phyloP scores from a whole-genome alignment of 352 stramenopile species.

The Pythium insidiosum region DNA sequence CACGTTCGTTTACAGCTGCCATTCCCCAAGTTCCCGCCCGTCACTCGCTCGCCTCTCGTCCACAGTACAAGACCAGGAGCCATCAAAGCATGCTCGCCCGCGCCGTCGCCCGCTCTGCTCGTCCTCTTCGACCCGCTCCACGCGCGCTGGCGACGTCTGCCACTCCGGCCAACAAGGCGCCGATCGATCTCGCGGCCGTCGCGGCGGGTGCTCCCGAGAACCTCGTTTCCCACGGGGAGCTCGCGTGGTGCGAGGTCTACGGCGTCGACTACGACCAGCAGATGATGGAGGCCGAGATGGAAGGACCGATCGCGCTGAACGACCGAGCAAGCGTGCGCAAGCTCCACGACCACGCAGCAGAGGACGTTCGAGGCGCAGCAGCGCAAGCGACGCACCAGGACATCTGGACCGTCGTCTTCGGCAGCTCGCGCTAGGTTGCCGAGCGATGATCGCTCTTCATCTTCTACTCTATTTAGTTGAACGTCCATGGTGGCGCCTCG shows the following conservation, averaged over 20 bases:
- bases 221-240: constrained; percentile 34
- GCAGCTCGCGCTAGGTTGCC: constrained; percentile 6
- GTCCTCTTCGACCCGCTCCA: not conserved
- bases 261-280: constrained; percentile 68
- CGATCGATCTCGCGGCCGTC: constrained; percentile 7
- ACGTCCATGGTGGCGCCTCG: too few species aligned
- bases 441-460: too few species aligned
- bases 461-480: too few species aligned
- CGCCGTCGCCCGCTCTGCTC: constrained; percentile 1
- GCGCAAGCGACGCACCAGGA: constrained; percentile 3
- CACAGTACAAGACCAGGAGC: not conserved
- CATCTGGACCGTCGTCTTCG: constrained; percentile 21
- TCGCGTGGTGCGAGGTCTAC: constrained; percentile 72
- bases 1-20: not conserved
- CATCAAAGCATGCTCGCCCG: constrained; percentile 7
- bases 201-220: not conserved
- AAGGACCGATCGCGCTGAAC: constrained; percentile 29
- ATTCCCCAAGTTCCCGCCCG: not conserved
- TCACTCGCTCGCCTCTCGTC: not conserved
- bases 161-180: constrained; percentile 8
- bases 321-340: not conserved
- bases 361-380: not conserved
- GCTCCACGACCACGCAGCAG: not conserved
- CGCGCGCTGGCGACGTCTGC: constrained; percentile 4
- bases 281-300: constrained; percentile 47